Evolutionary conservation across 805 yeast species (phyloP), one percentile per base, ranked within the genome.

Genomic region (Sugiyamaella marilandica): DNA sequence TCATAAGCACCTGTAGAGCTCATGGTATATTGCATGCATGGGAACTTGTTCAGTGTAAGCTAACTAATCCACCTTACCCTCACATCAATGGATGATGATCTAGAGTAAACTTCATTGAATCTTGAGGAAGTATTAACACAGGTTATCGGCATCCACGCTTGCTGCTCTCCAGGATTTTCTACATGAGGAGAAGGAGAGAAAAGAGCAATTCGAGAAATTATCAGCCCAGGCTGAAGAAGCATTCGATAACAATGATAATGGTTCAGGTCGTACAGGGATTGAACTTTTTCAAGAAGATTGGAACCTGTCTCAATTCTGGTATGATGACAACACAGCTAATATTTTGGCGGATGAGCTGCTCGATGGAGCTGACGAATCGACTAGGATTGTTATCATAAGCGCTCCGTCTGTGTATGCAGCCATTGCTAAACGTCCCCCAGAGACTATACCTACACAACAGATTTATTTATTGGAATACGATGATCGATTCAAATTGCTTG

Each of bases 351-450:
- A 78, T 55, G 94, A 87, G 7, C 71, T 89, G 41, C 68, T 89
- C 11, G 87, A 83, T 34, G 94, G 88, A 7, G 94, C 95, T 0
- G 85, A 83, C 59, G 77, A 76, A 50, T 75, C 78, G 36, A 86
- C 95, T 0, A 82, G 81, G 1, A 76, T 90, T 43, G 87, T 85
- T 47, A 77, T 90, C 50, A 87, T 86, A 1, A 82, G 91, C 70
- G 96, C 97, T 1, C 97, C 97, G 16, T 86, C 96, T 0, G 96
- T 88, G 2, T 90, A 84, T 70, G 95, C 95, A 1, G 94, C 92
- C 0, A 79, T 89, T 43, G 77, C 76, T 57, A 78, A 79, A 53
- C 74, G 79, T 49, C 79, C 81, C 2, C 66, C 67, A 8, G 68
- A 67, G 5, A 71, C 74, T 2, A 58, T 85, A 35, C 91, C 91